Percentiles rank a stretch among this genome's conserved stretches.
Conservation (phyloP, 202 grass and related monocot species). For the Alloteropsis angusta region DNA sequence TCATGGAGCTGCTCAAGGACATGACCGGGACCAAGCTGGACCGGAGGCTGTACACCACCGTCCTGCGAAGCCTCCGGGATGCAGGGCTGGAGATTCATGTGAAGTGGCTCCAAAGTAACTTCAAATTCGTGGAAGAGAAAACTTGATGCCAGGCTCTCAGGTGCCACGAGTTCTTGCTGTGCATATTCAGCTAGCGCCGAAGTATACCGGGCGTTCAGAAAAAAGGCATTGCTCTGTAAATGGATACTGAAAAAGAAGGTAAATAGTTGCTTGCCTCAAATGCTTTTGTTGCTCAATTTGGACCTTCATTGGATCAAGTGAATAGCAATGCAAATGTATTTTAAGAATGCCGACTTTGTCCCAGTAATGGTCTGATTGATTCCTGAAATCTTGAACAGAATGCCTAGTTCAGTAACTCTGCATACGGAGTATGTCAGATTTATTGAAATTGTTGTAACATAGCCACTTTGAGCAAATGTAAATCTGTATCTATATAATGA, state of each 20-base stretch:
- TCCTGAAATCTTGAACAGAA: slow-evolving; percentile 1
- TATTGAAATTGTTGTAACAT: slow-evolving; percentile 23
- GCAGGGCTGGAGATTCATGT: slow-evolving; percentile 67
- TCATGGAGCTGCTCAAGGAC: slow-evolving; percentile 62
- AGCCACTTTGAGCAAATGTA: slow-evolving; percentile 18
- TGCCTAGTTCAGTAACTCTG: slow-evolving; percentile 24
- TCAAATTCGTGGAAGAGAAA: slow-evolving; percentile 47
- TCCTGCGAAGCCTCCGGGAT: slow-evolving; percentile 55
- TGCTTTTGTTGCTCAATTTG: background rate
- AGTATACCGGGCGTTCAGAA: background rate
- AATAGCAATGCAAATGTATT: slow-evolving; percentile 37
- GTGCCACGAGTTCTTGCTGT: background rate
- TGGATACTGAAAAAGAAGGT: background rate
- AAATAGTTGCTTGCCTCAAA: slow-evolving; percentile 33
- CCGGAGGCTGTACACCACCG: slow-evolving; percentile 52
- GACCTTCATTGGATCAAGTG: slow-evolving; percentile 2
- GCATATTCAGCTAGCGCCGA: background rate
- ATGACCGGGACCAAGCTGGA: slow-evolving; percentile 53
- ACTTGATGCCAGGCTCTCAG: slow-evolving; percentile 28
- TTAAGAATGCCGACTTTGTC: slow-evolving; percentile 8
- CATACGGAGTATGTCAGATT: background rate
- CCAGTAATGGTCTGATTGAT: slow-evolving; percentile 23
- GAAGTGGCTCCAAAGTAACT: slow-evolving; percentile 64
- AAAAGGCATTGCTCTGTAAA: slow-evolving; percentile 17
- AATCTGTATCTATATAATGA: slow-evolving; percentile 24